Conservation (phyloP, 2,329 filamentous ascomycete species). For the Xylariales sp. region DNA sequence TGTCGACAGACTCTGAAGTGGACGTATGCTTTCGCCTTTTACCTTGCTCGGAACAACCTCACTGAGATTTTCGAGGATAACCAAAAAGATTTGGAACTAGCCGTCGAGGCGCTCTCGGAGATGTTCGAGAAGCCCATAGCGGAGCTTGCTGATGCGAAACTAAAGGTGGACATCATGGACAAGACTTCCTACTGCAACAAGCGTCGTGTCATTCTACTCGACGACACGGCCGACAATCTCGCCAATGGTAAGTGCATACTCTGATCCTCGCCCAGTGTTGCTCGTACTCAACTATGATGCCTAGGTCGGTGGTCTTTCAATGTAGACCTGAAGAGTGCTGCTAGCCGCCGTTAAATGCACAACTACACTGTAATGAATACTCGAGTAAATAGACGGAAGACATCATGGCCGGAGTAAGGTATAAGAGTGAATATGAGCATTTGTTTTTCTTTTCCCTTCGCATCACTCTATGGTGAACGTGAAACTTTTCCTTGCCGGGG, state of each 20-base stretch:
- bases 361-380: slow-evolving; percentile 29
- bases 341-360: slow-evolving; percentile 30
- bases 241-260: slow-evolving; percentile 75
- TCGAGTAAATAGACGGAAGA: slow-evolving; percentile 36
- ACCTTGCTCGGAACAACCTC: slow-evolving; percentile 93
- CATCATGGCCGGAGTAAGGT: slow-evolving; percentile 37
- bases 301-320: slow-evolving; percentile 51
- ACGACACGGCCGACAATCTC: slow-evolving; percentile 92
- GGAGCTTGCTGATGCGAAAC: slow-evolving; percentile 84
- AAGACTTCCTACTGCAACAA: slow-evolving; percentile 98
- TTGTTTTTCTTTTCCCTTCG: slow-evolving; percentile 3
- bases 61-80: slow-evolving; percentile 99
- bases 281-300: slow-evolving; percentile 9
- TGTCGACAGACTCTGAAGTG: slow-evolving; percentile 99
- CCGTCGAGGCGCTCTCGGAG: slow-evolving; percentile 94
- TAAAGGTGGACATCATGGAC: slow-evolving; percentile 98
- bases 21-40: slow-evolving; percentile 99
- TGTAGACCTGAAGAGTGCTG: slow-evolving; percentile 47
- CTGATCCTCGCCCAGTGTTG: slow-evolving; percentile 3
- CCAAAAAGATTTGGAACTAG: slow-evolving; percentile 97
- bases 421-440: slow-evolving; percentile 28
- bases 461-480: background rate
- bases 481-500: background rate
- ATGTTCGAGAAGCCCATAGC: slow-evolving; percentile 99
- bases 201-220: slow-evolving; percentile 86